Evolutionary conservation across 1,139 yeast species (phyloP), one percentile per base, ranked within the genome.

Genomic region (Yamadazyma taylorii): DNA sequence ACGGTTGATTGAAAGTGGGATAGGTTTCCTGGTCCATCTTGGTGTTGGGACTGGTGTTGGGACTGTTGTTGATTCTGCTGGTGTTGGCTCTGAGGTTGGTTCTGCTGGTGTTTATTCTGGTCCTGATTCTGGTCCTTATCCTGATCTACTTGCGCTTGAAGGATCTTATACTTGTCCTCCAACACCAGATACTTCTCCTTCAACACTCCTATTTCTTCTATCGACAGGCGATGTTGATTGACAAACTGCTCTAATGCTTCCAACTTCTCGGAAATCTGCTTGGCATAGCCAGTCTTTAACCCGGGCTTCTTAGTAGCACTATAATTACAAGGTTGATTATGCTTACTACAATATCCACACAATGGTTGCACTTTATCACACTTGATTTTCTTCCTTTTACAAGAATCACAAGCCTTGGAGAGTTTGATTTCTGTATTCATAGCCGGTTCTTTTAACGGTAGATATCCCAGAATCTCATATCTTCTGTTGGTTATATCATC

Each of bases 301-400:
- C 65, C 65, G 3, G 64, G 64, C 34, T 56, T 57, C 37, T 48
- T 58, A 52, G 58, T 59, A 17, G 58, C 44, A 17, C 62, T 53
- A 34, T 61, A 64, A 24, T 52, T 51, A 43, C 70, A 64, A n/a
- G 45, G 37, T 28, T 40, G 45, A 1, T 51, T 52, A 29, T 55
- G 54, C 36, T 58, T 60, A 11, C 40, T 10, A 39, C 75, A 69
- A 41, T 54, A 52, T 3, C 54, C 46, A 41, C 75, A 69, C 2
- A 37, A 36, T 3, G 70, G 73, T 32, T 55, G 58, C 14, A 37
- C 44, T 32, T 55, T 66, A 39, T 62, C 55, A 47, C 73, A 66
- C 42, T 61, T 64, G 33, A 63, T 56, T 40, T 66, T 66, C 39
- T 63, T 58, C 14, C 46, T 29, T 33, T 66, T 64, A 49, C 74